Conservation (phyloP, 352 stramenopile species). For the Pythium folliculosum region DNA sequence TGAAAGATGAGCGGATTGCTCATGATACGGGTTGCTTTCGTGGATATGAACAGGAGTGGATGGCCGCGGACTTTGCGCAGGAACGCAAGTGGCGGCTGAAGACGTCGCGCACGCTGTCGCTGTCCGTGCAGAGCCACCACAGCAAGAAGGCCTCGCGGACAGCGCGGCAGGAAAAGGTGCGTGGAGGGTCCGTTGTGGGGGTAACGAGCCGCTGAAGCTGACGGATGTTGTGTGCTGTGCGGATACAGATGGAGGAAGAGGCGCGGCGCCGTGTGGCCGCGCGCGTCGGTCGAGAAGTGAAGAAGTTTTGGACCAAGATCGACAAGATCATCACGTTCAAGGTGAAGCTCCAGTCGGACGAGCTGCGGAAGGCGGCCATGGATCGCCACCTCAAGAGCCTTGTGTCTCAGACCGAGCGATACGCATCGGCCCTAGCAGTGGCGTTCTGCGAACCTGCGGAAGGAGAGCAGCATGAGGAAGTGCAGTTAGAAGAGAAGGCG, state of each 20-base stretch:
- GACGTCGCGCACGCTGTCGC: conserved; percentile 70
- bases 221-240: neutral
- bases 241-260: conserved; percentile 40
- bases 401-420: conserved; percentile 96
- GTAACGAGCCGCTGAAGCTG: neutral
- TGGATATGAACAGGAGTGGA: conserved; percentile 57
- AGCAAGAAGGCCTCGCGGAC: conserved; percentile 42
- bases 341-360: conserved; percentile 92
- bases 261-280: conserved; percentile 56
- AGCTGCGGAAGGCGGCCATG: conserved; percentile 90
- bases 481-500: conserved; percentile 5
- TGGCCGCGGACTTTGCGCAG: conserved; percentile 91
- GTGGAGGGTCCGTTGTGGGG: neutral
- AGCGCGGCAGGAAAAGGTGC: conserved; percentile 42
- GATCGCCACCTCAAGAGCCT: conserved; percentile 95
- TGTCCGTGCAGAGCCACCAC: conserved; percentile 60
- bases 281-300: conserved; percentile 87
- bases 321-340: conserved; percentile 98
- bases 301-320: conserved; percentile 97
- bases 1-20: neutral
- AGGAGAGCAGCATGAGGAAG: conserved; percentile 3
- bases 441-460: conserved; percentile 42
- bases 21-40: neutral
- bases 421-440: conserved; percentile 84
- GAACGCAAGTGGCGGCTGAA: conserved; percentile 88